Evolutionary conservation across 2,329 filamentous ascomycete species (phyloP).

Genomic region (Fusarium xylarioides): DNA sequence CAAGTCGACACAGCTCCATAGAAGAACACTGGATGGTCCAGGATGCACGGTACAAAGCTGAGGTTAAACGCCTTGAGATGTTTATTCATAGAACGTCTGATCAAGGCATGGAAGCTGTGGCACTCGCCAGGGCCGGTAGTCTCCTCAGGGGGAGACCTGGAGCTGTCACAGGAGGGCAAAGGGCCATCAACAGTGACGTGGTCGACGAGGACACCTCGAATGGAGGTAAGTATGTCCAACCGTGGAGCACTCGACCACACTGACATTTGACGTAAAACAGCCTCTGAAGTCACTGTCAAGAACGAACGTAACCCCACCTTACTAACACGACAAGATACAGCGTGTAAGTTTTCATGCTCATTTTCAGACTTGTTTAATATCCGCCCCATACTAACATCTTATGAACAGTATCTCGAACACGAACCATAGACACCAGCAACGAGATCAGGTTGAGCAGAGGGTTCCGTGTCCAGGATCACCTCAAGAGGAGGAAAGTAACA

Average conservation of each 20-base stretch:
- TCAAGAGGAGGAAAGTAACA: background rate
- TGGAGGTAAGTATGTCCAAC: slow-evolving; percentile 6
- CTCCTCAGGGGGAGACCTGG: slow-evolving; percentile 38
- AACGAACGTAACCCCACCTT: background rate
- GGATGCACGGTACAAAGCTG: slow-evolving; percentile 40
- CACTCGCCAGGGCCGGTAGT: slow-evolving; percentile 54
- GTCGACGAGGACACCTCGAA: background rate
- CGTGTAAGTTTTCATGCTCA: slow-evolving; percentile 13
- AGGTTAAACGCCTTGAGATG: slow-evolving; percentile 47
- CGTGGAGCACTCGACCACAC: background rate
- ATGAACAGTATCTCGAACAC: slow-evolving; percentile 30
- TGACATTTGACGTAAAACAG: slow-evolving; percentile 5
- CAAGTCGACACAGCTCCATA: slow-evolving; percentile 45
- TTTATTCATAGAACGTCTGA: slow-evolving; percentile 50
- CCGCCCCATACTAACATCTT: background rate
- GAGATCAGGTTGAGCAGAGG: slow-evolving; percentile 48
- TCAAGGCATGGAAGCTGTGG: slow-evolving; percentile 56
- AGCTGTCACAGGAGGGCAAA: background rate
- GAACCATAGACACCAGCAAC: slow-evolving; percentile 29
- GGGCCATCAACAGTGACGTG: background rate
- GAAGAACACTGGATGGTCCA: slow-evolving; percentile 37
- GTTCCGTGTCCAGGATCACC: slow-evolving; percentile 18
- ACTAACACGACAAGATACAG: slow-evolving; percentile 20
- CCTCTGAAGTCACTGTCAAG: background rate
- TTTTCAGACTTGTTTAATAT: background rate